A percentile compares a stretch with the other conserved stretches of the same genome.
These are phyloP conservation scores for Globisporangium okanoganense DNA, from an alignment of 352 stramenopile species.

Conservation along the genomic window DNA sequence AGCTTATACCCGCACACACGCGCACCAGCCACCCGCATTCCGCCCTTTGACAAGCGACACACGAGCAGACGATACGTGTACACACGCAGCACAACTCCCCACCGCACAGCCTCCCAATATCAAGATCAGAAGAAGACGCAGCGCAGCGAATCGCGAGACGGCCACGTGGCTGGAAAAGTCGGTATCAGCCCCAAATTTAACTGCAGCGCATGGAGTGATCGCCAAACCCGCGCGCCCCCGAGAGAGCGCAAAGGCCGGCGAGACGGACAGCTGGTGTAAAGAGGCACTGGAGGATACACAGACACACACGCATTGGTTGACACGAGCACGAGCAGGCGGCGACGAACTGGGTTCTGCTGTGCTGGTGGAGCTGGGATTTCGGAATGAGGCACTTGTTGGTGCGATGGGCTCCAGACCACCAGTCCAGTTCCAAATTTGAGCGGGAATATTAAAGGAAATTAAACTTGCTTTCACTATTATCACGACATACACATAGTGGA, in stretches of 20 bases:
- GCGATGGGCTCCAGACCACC: neutral
- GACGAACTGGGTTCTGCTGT: neutral
- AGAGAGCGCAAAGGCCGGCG: constrained; percentile 11
- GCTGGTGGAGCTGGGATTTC: neutral
- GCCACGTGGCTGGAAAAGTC: constrained; percentile 20
- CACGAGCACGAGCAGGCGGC: neutral
- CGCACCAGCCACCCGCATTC: neutral
- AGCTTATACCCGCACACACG: neutral
- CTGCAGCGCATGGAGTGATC: constrained; percentile 43
- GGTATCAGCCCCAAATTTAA: constrained; percentile 78
- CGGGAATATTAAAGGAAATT: no score
- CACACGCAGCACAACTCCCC: constrained; percentile 6
- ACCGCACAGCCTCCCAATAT: neutral
- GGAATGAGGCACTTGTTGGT: neutral
- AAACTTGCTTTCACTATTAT: no score
- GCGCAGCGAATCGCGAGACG: constrained; percentile 25
- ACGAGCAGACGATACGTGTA: neutral
- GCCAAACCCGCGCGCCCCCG: constrained; percentile 7
- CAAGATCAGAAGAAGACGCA: constrained; percentile 12
- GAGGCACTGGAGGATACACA: constrained; percentile 19
- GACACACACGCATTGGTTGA: neutral
- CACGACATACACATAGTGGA: no score
- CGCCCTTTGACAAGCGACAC: neutral
- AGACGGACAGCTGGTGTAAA: constrained; percentile 70
- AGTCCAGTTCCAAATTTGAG: neutral